phyloP scores from a whole-genome alignment of 1,284 basidiomycete genomes.

The Hymenochaete sp. region DNA sequence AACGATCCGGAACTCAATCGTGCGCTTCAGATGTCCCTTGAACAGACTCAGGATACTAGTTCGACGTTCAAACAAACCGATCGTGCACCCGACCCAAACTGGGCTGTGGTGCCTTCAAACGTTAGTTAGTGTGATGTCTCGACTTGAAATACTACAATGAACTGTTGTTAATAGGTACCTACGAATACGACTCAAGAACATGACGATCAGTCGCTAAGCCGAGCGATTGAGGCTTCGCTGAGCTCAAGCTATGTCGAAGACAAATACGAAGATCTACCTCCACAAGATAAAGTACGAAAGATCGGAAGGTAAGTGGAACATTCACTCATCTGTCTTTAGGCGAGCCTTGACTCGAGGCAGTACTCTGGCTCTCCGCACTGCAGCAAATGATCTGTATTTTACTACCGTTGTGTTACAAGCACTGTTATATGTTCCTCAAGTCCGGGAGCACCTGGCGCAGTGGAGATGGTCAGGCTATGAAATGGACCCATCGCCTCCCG shows the following conservation, averaged over 20 bases:
- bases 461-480: constrained; percentile 31
- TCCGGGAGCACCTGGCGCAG: constrained; percentile 41
- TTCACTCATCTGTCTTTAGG: constrained; percentile 3
- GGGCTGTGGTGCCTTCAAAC: constrained; percentile 61
- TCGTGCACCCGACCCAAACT: constrained; percentile 51
- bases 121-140: constrained; percentile 28
- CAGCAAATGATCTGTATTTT: constrained; percentile 41
- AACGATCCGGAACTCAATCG: constrained; percentile 40
- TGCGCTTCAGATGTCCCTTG: constrained; percentile 46
- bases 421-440: constrained; percentile 59
- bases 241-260: constrained; percentile 28
- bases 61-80: constrained; percentile 48
- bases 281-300: constrained; percentile 45
- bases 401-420: constrained; percentile 56
- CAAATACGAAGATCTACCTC: constrained; percentile 28
- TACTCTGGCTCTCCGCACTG: constrained; percentile 52
- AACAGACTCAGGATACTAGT: constrained; percentile 23
- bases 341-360: background rate
- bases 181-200: constrained; percentile 30
- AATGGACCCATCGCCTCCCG: background rate
- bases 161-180: constrained; percentile 20
- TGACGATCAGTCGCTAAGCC: constrained; percentile 50
- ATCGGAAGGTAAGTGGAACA: constrained; percentile 42
- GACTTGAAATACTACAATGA: background rate
- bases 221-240: constrained; percentile 60